These are phyloP conservation scores for Colletotrichum ledebouriae DNA, from an alignment of 2,329 filamentous ascomycete species.

Conservation along the genomic window DNA sequence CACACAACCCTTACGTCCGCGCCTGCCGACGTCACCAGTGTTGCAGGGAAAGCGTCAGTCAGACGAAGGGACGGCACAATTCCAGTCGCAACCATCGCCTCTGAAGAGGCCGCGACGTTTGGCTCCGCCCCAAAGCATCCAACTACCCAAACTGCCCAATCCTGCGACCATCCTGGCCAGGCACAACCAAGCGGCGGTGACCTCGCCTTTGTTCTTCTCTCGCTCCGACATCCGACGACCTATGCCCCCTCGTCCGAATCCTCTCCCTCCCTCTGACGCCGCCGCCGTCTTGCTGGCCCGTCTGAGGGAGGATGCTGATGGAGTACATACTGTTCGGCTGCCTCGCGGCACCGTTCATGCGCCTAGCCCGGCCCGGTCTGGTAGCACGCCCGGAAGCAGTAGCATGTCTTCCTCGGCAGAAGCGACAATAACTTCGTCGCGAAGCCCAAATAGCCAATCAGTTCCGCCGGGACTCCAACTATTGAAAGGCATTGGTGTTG, in stretches of 20 bases:
- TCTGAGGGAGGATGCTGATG: slow-evolving; percentile 59
- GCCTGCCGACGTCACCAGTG: slow-evolving; percentile 32
- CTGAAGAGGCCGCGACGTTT: slow-evolving; percentile 64
- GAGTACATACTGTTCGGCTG: slow-evolving; percentile 67
- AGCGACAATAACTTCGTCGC: slow-evolving; percentile 45
- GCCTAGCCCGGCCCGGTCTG: slow-evolving; percentile 59
- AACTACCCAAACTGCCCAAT: slow-evolving; percentile 51
- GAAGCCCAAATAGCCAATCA: slow-evolving; percentile 64
- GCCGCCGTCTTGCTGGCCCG: slow-evolving; percentile 62
- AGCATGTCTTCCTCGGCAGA: slow-evolving; percentile 63
- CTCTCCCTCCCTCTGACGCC: slow-evolving; percentile 56
- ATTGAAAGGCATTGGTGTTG: slow-evolving; percentile 74
- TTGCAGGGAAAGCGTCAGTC: slow-evolving; percentile 48
- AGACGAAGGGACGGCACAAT: slow-evolving; percentile 44
- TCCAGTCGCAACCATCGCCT: slow-evolving; percentile 46
- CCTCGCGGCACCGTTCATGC: slow-evolving; percentile 66
- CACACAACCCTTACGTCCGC: slow-evolving; percentile 19
- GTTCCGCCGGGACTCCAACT: slow-evolving; percentile 65
- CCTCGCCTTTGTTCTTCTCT: slow-evolving; percentile 68
- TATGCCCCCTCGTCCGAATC: slow-evolving; percentile 54
- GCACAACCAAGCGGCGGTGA: slow-evolving; percentile 53
- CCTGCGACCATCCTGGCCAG: slow-evolving; percentile 46
- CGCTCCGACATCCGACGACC: slow-evolving; percentile 55
- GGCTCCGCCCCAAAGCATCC: slow-evolving; percentile 59
- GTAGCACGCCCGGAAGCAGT: slow-evolving; percentile 66